These are phyloP conservation scores for Quercus tomentella DNA, from an alignment of 331 rosid genomes.

Conservation along the genomic window DNA sequence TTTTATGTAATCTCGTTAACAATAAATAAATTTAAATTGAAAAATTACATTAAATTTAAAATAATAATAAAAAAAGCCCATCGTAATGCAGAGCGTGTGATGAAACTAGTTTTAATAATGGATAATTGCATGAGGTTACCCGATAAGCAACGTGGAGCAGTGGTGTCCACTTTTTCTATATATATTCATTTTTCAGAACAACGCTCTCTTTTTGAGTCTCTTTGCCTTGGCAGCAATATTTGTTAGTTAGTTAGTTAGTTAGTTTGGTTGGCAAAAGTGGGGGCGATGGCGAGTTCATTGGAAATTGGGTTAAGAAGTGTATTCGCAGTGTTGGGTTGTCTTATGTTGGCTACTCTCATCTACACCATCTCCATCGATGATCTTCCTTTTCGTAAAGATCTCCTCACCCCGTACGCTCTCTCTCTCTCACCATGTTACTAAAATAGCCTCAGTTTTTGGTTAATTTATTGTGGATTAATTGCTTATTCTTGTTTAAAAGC, in stretches of 20 bases:
- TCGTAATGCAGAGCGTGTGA: rapidly evolving
- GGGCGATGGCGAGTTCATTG: conserved; percentile 45
- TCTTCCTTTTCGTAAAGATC: conserved; percentile 54
- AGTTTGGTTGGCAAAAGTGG: no score
- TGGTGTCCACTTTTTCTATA: neutral
- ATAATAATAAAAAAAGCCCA: no score
- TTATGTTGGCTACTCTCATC: conserved; percentile 47
- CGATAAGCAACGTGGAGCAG: conserved; percentile 25
- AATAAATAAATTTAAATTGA: no score
- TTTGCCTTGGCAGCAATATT: no score
- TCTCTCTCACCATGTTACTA: neutral
- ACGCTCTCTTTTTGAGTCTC: no score
- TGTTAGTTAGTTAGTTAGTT: no score
- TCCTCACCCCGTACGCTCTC: conserved; percentile 61
- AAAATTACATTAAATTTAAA: no score
- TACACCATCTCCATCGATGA: conserved; percentile 64
- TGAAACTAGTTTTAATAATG: rapidly evolving
- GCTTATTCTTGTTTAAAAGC: neutral
- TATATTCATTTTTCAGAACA: no score
- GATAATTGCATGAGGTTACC: no score
- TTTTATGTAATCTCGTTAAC: rapidly evolving
- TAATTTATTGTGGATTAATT: no score
- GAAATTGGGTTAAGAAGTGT: conserved; percentile 37
- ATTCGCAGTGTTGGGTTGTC: conserved; percentile 40
- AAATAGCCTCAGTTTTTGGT: no score